Percentiles rank a stretch among this genome's conserved stretches.
These are phyloP conservation scores for Wickerhamiella siamensis DNA, from an alignment of 805 yeast species.

Conservation along the genomic window DNA sequence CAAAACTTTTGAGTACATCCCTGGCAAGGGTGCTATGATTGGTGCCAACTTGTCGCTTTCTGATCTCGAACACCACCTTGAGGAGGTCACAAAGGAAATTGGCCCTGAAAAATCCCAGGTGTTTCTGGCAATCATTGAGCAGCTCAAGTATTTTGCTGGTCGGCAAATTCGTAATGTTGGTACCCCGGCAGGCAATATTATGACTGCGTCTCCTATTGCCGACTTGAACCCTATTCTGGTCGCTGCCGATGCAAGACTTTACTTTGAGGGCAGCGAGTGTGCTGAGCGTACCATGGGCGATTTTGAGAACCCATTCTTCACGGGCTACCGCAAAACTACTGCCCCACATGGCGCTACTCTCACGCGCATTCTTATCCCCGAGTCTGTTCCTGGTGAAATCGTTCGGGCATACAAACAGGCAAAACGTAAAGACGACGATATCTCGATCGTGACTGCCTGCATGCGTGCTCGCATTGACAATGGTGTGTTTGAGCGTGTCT, in stretches of 20 bases:
- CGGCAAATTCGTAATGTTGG: slow-evolving; percentile 37
- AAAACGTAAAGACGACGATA: slow-evolving; percentile 37
- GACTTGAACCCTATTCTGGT: slow-evolving; percentile 35
- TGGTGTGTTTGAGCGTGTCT: slow-evolving; percentile 16
- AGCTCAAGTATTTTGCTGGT: slow-evolving; percentile 35
- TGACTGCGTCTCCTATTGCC: slow-evolving; percentile 37
- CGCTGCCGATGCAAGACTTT: slow-evolving; percentile 29
- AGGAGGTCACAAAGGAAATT: slow-evolving; percentile 17
- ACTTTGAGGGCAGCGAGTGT: slow-evolving; percentile 24
- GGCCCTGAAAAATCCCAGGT: slow-evolving; percentile 24
- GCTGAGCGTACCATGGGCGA: slow-evolving; percentile 27
- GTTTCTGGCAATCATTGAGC: slow-evolving; percentile 27
- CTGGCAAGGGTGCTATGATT: slow-evolving; percentile 29
- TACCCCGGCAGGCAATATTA: slow-evolving; percentile 36
- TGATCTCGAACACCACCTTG: slow-evolving; percentile 28
- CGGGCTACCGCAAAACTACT: slow-evolving; percentile 31
- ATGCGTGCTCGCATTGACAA: slow-evolving; percentile 20
- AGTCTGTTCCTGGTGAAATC: slow-evolving; percentile 26
- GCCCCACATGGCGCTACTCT: slow-evolving; percentile 28
- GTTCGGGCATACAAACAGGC: slow-evolving; percentile 33
- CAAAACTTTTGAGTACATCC: slow-evolving; percentile 24
- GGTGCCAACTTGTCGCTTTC: slow-evolving; percentile 33
- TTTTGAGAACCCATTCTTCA: slow-evolving; percentile 25
- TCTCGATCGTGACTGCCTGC: slow-evolving; percentile 35
- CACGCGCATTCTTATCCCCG: slow-evolving; percentile 30